phyloP scores from a whole-genome alignment of 2,329 filamentous ascomycete genomes.

The Rutstroemia sp. region DNA sequence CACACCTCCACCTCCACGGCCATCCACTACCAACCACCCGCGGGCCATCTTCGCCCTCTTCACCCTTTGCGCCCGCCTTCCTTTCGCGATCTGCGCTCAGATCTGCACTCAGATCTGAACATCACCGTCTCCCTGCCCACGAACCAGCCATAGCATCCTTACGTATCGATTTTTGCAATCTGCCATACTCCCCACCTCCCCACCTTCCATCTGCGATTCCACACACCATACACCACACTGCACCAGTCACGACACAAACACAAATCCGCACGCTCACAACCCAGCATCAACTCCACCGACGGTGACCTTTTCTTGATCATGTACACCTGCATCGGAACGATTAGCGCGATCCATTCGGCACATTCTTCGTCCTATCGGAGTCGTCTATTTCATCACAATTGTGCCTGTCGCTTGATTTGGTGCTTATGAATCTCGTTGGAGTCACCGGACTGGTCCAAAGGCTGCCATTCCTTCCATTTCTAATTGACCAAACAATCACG shows the following conservation, averaged over 20 bases:
- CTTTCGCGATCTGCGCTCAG: too few species aligned
- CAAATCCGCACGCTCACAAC: neutral
- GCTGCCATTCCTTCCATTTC: neutral
- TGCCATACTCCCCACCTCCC: too few species aligned
- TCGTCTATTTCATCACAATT: neutral
- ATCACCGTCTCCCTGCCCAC: too few species aligned
- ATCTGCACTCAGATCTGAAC: too few species aligned
- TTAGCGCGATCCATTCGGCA: neutral
- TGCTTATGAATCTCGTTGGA: neutral
- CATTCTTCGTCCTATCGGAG: neutral
- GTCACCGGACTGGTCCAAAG: conserved; percentile 1
- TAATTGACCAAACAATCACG: conserved; percentile 10
- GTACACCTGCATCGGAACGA: conserved; percentile 1
- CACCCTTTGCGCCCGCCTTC: neutral
- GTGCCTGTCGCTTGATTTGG: conserved; percentile 1
- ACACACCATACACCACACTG: too few species aligned
- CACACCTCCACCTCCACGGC: neutral
- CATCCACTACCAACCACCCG: neutral
- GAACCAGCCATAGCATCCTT: too few species aligned
- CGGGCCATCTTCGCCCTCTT: neutral
- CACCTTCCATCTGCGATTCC: too few species aligned
- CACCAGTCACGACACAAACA: too few species aligned
- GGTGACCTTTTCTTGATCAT: conserved; percentile 3
- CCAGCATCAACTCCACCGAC: neutral
- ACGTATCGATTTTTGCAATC: too few species aligned